Evolutionary conservation across 1,284 basidiomycete species (phyloP).

Genomic region (Sporisorium reilianum): DNA sequence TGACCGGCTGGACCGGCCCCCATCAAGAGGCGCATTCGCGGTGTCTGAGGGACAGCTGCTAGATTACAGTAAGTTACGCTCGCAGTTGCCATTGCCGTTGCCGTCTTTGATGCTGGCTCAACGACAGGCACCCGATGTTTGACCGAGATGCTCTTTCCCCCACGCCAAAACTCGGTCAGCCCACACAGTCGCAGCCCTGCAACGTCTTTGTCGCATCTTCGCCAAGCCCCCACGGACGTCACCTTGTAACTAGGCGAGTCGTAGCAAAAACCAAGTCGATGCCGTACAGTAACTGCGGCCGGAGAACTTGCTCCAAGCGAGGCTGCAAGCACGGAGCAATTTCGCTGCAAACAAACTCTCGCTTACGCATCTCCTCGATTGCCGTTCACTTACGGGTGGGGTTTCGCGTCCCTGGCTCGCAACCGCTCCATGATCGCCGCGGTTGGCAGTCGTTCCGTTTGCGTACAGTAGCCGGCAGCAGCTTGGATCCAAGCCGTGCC

Average conservation of each 20-base stretch:
- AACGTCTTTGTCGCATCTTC: neutral
- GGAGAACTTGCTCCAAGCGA: constrained; percentile 11
- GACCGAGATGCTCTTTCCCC: constrained; percentile 20
- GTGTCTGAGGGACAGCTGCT: too few species aligned
- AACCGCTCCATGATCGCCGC: neutral
- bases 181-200: too few species aligned
- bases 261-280: neutral
- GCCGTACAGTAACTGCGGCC: neutral
- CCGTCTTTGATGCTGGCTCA: neutral
- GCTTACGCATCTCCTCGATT: constrained; percentile 26
- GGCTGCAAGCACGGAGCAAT: constrained; percentile 46
- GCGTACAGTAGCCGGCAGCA: neutral
- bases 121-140: constrained; percentile 25
- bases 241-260: too few species aligned
- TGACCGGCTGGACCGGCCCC: neutral
- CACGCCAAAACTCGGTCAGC: neutral
- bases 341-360: constrained; percentile 32
- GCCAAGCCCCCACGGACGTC: neutral
- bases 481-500: constrained; percentile 10
- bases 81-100: neutral
- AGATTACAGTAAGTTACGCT: too few species aligned
- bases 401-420: neutral
- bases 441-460: neutral
- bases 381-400: neutral
- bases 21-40: too few species aligned